phyloP scores from a whole-genome alignment of 2,329 filamentous ascomycete genomes.

The Penicillium sp. region DNA sequence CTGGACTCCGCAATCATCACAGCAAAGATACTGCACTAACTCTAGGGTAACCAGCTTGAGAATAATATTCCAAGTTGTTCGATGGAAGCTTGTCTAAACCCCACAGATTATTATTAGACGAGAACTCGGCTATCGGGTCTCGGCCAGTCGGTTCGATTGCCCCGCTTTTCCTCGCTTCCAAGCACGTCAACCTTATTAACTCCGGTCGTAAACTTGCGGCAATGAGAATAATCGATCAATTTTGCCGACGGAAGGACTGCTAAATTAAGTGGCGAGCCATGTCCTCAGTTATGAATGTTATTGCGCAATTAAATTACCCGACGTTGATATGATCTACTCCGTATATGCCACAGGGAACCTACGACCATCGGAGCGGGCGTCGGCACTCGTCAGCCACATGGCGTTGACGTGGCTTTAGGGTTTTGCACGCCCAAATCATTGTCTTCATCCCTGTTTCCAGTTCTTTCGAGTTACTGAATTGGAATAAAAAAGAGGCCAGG shows the following conservation, averaged over 20 bases:
- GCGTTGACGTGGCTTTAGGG: not conserved
- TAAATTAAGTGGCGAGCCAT: not conserved
- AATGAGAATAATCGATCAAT: not conserved
- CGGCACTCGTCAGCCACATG: not conserved
- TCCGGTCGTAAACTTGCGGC: not conserved
- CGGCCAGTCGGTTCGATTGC: constrained; percentile 17
- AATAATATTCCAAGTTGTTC: too few relatives aligned
- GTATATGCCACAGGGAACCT: not conserved
- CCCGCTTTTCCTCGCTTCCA: not conserved
- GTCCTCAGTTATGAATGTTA: not conserved
- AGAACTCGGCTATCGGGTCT: not conserved
- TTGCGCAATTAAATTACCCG: not conserved
- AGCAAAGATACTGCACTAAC: not conserved
- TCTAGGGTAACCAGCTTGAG: not conserved
- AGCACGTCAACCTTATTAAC: not conserved
- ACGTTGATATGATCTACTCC: not conserved
- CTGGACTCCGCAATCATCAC: not conserved
- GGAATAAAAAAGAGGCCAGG: too few relatives aligned
- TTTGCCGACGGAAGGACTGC: not conserved
- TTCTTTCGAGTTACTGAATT: too few relatives aligned
- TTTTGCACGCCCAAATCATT: not conserved
- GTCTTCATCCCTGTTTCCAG: too few relatives aligned
- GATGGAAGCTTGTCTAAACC: too few relatives aligned
- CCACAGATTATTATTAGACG: too few relatives aligned
- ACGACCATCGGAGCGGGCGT: not conserved